Evolutionary conservation across 2,329 filamentous ascomycete genomes (phyloP).

Genomic region (Fusarium sarcochroum): DNA sequence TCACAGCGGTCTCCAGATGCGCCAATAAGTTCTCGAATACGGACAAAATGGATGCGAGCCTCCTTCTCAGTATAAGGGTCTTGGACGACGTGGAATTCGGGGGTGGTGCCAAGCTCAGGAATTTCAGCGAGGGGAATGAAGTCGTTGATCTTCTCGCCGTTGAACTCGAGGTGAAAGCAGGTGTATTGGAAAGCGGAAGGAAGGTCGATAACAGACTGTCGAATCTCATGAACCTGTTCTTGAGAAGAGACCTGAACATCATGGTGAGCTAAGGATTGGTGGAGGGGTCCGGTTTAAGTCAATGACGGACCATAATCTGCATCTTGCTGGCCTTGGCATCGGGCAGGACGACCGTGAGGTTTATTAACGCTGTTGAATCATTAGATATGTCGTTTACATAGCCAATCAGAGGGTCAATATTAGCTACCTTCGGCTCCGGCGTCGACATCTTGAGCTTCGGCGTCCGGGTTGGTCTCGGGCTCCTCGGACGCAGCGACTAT

Average conservation of each 20-base stretch:
- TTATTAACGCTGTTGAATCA: constrained; percentile 63
- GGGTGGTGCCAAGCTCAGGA: constrained; percentile 79
- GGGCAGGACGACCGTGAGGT: constrained; percentile 83
- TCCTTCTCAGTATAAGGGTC: constrained; percentile 99
- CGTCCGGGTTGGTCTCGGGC: constrained; percentile 45
- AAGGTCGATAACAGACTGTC: constrained; percentile 94
- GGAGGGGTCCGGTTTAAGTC: constrained; percentile 13
- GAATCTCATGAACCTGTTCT: constrained; percentile 97
- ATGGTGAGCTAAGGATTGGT: constrained; percentile 32
- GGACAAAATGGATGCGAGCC: constrained; percentile 92
- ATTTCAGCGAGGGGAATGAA: constrained; percentile 94
- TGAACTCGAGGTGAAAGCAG: constrained; percentile 97
- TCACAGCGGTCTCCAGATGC: constrained; percentile 92
- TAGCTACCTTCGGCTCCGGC: constrained; percentile 54
- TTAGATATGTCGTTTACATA: constrained; percentile 30
- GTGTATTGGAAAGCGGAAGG: constrained; percentile 96
- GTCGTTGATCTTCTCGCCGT: constrained; percentile 92
- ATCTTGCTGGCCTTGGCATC: constrained; percentile 80
- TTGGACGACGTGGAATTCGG: constrained; percentile 86
- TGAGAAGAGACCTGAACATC: constrained; percentile 81
- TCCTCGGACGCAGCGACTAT: constrained; percentile 45
- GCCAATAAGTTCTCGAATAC: constrained; percentile 92
- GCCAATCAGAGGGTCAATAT: constrained; percentile 11
- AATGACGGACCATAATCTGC: constrained; percentile 81
- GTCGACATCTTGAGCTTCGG: constrained; percentile 48